Conservation (phyloP, 306 rosid species). For the Citrullus amarus region DNA sequence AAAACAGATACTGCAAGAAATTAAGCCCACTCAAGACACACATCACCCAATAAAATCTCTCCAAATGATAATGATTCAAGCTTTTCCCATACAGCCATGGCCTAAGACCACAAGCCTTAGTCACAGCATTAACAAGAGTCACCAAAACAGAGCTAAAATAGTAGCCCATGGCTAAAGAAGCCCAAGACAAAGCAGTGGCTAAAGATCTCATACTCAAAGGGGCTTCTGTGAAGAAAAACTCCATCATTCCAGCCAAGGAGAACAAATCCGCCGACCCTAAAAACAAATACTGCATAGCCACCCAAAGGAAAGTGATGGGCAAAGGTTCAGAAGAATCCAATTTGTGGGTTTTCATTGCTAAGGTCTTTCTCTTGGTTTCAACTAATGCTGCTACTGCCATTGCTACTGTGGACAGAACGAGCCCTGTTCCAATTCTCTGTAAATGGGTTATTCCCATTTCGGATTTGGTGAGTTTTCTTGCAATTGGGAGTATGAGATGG, state of each 20-base stretch:
- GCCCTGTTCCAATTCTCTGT: constrained; percentile 63
- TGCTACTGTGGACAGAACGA: constrained; percentile 48
- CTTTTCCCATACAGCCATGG: constrained; percentile 64
- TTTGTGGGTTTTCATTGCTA: constrained; percentile 23
- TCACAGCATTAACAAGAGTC: constrained; percentile 42
- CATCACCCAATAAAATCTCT: constrained; percentile 81
- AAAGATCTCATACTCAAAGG: constrained; percentile 65
- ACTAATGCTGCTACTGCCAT: constrained; percentile 81
- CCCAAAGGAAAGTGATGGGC: constrained; percentile 64
- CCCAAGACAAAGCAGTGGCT: constrained; percentile 75
- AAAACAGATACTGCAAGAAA: constrained; percentile 63
- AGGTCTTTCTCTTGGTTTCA: constrained; percentile 52
- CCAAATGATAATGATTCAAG: constrained; percentile 55
- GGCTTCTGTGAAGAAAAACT: constrained; percentile 80
- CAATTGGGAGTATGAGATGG: constrained; percentile 42
- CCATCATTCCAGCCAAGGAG: constrained; percentile 78
- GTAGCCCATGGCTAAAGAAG: constrained; percentile 70
- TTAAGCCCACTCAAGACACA: constrained; percentile 70
- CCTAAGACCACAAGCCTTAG: constrained; percentile 21
- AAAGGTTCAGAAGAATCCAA: constrained; percentile 36
- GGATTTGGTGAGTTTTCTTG: constrained; percentile 41
- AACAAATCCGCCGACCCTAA: constrained; percentile 76
- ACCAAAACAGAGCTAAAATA: constrained; percentile 64
- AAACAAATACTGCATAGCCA: constrained; percentile 59
- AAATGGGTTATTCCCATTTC: constrained; percentile 64